Base-by-base conservation (phyloP, 2,329 filamentous ascomycete genomes). In the Nannizziopsis arthrosporioides region DNA sequence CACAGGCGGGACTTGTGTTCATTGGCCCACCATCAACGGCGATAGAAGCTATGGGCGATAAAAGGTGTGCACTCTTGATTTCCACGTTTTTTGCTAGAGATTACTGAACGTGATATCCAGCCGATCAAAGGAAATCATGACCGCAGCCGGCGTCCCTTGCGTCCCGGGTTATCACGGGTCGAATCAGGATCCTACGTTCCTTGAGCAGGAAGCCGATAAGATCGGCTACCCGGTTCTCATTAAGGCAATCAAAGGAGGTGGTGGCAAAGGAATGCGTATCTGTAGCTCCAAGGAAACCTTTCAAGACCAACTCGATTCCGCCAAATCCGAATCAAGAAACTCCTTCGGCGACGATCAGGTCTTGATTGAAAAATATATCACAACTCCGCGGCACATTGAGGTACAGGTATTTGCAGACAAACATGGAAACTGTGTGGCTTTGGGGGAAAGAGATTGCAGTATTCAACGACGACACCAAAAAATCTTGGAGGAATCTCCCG, bases 111-210 rank as follows among this genome's bases (percentile, higher is more conserved):
- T 14, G 14, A 14, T 18, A 9, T 15, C 12, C 45, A 76, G 76
- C 48, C 76, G 84, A 51, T 92, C 85, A 45, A 98, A 98, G 67
- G 85, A 94, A 63, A 95, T 98, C 61, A 96, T 98, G 92, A 87
- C 79, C 31, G 80, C 80, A 3, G 90, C 92, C n/a, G 87, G 88
- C 7, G 92, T 98, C 2, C 89, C 89, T 3, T 96, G 92, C 60
- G 92, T 98, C 42, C 92, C 92, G 0, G 92, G 92, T 0, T 98
- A 98, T 60, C 92, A 96, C 63, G 92, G 92, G 14, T 60, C 74
- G 1, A 85, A 94, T 45, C 92, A 98, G 68, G 79, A 83, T 42
- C 70, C 76, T 1, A 62, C 67, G 7, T 72, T 74, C 51, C 69
- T 84, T 22, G 75, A 86, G 48, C 69, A 72, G 8, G 80, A 90